Evolutionary conservation across 116 monocot species (phyloP), one percentile per base, ranked within the genome.

Genomic region (Phalaenopsis hybrid): DNA sequence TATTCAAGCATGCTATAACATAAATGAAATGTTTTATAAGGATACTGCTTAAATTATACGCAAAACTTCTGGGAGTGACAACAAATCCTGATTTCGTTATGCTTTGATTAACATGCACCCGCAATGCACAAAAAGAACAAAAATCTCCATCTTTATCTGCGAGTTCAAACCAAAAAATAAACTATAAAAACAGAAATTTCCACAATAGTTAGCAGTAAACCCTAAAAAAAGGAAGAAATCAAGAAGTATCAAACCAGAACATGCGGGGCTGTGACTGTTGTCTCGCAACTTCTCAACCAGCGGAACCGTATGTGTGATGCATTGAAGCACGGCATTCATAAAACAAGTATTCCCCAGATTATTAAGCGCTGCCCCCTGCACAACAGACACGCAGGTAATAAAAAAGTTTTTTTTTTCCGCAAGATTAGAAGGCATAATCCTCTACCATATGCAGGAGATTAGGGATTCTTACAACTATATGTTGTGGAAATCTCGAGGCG

Each of bases 311-410:
- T 96, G 94, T 0, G 90, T 83, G 37, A 94, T 78, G 78, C 91
- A 92, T 76, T 96, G 96, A 31, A 96, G 85, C 50, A 92, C 84
- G 4, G 88, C 83, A 81, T 96, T 96, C 59, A 96, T 74, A 76
- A 91, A 96, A 75, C 96, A 96, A 4, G 94, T 91, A 79, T 96
- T 96, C 18, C 94, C 96, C 63, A 89, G 51, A 85, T 96, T 96
- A 48, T 34, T 2, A 10, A 94, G 86, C 25, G 79, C 84, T 15
- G 94, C 88, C 48, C 96, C 96, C 96, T 96, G 68, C 28, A 77
- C 41, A 55, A n/a, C 45, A 78, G 50, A 12, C n/a, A 76, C 11
- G 45, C 55, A 76, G 34, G 59, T 34, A 34, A 2, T 31, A 41
- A 23, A 5, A 17, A 21, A n/a, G 15, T 20, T 46, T 3, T n/a